Evolutionary conservation across 768 basidiomycete species (phyloP).

Genomic region (Phylloporus rhodoxanthus): DNA sequence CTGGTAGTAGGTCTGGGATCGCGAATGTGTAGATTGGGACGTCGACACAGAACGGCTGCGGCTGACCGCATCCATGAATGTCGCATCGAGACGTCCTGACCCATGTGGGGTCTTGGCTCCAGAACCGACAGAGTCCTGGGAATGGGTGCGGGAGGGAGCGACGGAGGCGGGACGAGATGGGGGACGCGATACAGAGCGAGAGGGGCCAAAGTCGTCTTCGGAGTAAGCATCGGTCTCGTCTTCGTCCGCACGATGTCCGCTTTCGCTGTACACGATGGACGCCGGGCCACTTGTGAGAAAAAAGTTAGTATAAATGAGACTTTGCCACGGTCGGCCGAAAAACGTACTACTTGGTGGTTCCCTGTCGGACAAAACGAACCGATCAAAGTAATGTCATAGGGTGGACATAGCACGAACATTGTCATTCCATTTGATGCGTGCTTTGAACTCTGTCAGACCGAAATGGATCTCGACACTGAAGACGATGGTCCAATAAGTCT

Average conservation of each 20-base stretch:
- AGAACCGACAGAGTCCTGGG: constrained; percentile 38
- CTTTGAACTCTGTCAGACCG: constrained; percentile 75
- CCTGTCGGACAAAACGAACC: constrained; percentile 35
- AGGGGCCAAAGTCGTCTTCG: constrained; percentile 52
- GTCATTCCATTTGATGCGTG: constrained; percentile 78
- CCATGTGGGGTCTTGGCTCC: constrained; percentile 30
- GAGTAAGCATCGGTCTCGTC: constrained; percentile 61
- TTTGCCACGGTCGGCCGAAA: background rate
- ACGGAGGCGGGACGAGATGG: constrained; percentile 42
- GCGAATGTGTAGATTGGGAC: constrained; percentile 17
- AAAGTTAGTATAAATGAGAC: background rate
- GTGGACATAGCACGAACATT: constrained; percentile 46
- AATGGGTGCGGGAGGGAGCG: constrained; percentile 50
- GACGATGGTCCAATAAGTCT: constrained; percentile 78
- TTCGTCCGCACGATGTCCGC: constrained; percentile 67
- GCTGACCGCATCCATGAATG: constrained; percentile 27
- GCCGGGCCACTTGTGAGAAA: constrained; percentile 56
- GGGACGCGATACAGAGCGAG: constrained; percentile 28
- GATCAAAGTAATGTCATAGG: background rate
- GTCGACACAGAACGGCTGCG: constrained; percentile 22
- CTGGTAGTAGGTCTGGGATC: constrained; percentile 12
- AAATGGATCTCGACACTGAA: constrained; percentile 83
- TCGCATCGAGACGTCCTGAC: constrained; percentile 21
- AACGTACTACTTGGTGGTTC: constrained; percentile 67
- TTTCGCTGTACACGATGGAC: constrained; percentile 76